Percentiles rank a stretch among this genome's conserved stretches.
Conservation (phyloP, 371 early-diverging fungal genomes). For the Syncephalastrum contaminatum region DNA sequence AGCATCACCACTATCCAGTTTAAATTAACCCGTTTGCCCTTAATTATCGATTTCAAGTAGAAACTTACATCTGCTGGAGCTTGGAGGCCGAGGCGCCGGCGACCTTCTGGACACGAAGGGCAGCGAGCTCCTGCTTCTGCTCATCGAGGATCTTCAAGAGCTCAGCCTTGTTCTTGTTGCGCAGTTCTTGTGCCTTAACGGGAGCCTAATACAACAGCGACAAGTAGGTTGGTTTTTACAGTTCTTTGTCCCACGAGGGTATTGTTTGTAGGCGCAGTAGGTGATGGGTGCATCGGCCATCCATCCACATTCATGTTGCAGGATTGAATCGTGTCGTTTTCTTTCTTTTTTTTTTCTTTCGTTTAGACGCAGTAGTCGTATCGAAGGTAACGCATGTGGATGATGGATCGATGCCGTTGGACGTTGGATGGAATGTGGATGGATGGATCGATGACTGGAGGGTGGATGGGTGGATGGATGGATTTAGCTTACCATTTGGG, state of each 20-base stretch:
- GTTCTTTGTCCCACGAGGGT: too few relatives aligned
- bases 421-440: constrained; percentile 2
- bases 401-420: background rate
- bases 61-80: constrained; percentile 78
- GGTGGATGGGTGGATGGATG: constrained; percentile 8
- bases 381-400: background rate
- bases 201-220: constrained; percentile 56
- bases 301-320: constrained; percentile 5
- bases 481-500: constrained; percentile 13
- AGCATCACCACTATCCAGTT: constrained; percentile 56
- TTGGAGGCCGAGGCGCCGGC: constrained; percentile 73
- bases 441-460: constrained; percentile 10
- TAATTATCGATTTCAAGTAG: background rate
- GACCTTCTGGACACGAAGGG: constrained; percentile 90
- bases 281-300: background rate
- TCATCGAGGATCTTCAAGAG: constrained; percentile 86
- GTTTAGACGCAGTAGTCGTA: background rate
- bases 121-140: constrained; percentile 89
- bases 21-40: background rate
- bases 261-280: too few relatives aligned
- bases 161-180: constrained; percentile 89
- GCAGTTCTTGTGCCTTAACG: constrained; percentile 90
- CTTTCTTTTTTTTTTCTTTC: background rate
- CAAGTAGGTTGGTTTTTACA: background rate
- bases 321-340: background rate